These are phyloP conservation scores for Yueomyces sp. DNA, from an alignment of 805 yeast genomes.

Conservation along the genomic window DNA sequence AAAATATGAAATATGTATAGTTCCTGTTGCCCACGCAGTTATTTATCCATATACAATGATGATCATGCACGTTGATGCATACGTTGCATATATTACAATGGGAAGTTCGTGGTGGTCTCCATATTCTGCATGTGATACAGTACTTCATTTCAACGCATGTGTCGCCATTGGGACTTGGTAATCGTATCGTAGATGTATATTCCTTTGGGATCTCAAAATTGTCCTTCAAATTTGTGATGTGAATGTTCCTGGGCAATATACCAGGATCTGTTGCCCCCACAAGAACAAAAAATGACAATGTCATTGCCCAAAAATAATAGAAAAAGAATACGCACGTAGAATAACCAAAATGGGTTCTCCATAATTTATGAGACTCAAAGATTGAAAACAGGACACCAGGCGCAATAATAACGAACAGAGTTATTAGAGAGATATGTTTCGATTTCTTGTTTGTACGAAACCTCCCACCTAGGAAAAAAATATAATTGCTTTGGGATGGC, in stretches of 20 bases:
- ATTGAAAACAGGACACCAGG: constrained; percentile 44
- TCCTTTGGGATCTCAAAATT: constrained; percentile 38
- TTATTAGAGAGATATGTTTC: constrained; percentile 28
- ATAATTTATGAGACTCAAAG: constrained; percentile 26
- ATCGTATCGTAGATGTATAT: constrained; percentile 34
- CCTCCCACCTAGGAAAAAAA: constrained; percentile 57
- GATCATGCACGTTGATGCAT: constrained; percentile 54
- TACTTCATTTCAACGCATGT: constrained; percentile 31
- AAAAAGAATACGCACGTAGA: constrained; percentile 34
- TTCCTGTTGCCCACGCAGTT: constrained; percentile 69
- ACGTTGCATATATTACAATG: constrained; percentile 62
- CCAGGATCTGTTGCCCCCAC: constrained; percentile 63
- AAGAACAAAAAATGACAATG: constrained; percentile 34
- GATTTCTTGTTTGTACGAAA: constrained; percentile 32
- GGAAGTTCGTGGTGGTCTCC: constrained; percentile 67
- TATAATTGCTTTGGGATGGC: constrained; percentile 19
- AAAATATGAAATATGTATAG: constrained; percentile 46
- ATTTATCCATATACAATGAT: constrained; percentile 57
- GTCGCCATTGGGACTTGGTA: constrained; percentile 29
- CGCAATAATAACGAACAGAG: constrained; percentile 24
- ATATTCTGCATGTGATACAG: constrained; percentile 51
- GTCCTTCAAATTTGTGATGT: constrained; percentile 30
- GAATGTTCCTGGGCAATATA: constrained; percentile 50
- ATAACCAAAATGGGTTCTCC: constrained; percentile 13
- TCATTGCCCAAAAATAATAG: constrained; percentile 42